These are phyloP conservation scores for Chaetoscypha palmicola DNA, from an alignment of 2,329 filamentous ascomycete species.

Conservation along the genomic window DNA sequence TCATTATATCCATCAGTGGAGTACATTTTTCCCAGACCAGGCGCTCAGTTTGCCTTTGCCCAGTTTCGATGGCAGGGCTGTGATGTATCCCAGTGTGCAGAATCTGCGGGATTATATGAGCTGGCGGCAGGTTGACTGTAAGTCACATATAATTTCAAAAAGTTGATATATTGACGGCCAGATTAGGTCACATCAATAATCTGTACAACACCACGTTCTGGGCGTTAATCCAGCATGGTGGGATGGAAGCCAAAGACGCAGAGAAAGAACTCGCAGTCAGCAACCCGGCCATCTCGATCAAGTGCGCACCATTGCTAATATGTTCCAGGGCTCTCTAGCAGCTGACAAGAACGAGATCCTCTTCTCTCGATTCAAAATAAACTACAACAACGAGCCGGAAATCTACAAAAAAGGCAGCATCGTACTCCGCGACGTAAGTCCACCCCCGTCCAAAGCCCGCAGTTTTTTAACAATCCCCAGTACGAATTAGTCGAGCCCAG, in stretches of 20 bases:
- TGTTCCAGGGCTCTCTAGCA: slow-evolving; percentile 65
- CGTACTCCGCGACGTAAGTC: slow-evolving; percentile 61
- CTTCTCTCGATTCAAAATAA: slow-evolving; percentile 81
- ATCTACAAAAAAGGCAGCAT: slow-evolving; percentile 93
- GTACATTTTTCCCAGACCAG: slow-evolving; percentile 63
- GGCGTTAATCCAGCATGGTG: slow-evolving; percentile 73
- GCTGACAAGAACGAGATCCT: slow-evolving; percentile 94
- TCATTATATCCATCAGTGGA: slow-evolving; percentile 80
- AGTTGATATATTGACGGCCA: no score
- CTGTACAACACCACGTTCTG: slow-evolving; percentile 98
- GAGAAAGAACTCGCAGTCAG: slow-evolving; percentile 70
- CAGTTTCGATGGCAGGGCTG: slow-evolving; percentile 86
- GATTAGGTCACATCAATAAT: slow-evolving; percentile 87
- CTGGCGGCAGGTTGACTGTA: slow-evolving; percentile 95
- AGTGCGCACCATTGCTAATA: neutral
- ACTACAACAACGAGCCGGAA: slow-evolving; percentile 94
- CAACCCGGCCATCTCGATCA: neutral
- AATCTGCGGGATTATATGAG: slow-evolving; percentile 93
- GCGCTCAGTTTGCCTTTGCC: slow-evolving; percentile 69
- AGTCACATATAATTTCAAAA: slow-evolving; percentile 29
- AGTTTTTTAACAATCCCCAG: slow-evolving; percentile 33
- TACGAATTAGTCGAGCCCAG: slow-evolving; percentile 63
- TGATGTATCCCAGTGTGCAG: slow-evolving; percentile 75
- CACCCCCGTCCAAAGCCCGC: neutral
- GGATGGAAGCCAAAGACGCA: slow-evolving; percentile 68